phyloP scores from a whole-genome alignment of 805 yeast species.

The Pichia phayaonensis region DNA sequence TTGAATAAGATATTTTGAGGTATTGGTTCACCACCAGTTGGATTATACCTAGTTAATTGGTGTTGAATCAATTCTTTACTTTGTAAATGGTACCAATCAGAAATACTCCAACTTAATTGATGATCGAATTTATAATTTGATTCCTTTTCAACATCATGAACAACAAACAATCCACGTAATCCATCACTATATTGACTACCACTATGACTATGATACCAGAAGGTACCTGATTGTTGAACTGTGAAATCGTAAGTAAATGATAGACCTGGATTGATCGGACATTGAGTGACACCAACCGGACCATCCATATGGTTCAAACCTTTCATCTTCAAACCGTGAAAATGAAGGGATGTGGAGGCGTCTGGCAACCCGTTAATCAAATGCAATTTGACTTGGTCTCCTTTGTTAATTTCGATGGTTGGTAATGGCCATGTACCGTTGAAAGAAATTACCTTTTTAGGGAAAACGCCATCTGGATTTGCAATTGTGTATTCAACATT shows the following conservation, averaged over 20 bases:
- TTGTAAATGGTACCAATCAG: conserved; percentile 59
- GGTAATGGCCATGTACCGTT: conserved; percentile 73
- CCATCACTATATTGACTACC: conserved; percentile 79
- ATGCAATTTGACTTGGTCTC: conserved; percentile 53
- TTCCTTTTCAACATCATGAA: conserved; percentile 43
- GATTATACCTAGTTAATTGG: conserved; percentile 60
- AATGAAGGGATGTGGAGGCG: conserved; percentile 55
- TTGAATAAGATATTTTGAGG: conserved; percentile 62
- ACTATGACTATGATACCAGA: conserved; percentile 78
- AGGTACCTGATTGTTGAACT: conserved; percentile 68
- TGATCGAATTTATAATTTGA: conserved; percentile 55
- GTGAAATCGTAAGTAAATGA: conserved; percentile 65
- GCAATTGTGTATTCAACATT: conserved; percentile 53
- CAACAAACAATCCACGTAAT: conserved; percentile 56
- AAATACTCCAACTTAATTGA: conserved; percentile 46
- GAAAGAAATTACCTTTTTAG: conserved; percentile 55
- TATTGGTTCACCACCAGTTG: conserved; percentile 81
- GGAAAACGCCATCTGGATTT: conserved; percentile 57
- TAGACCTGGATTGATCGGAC: conserved; percentile 67
- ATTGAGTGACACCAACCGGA: conserved; percentile 71
- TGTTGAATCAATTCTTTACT: conserved; percentile 37
- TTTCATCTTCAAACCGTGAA: conserved; percentile 70
- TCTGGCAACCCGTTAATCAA: conserved; percentile 53
- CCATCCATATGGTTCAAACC: conserved; percentile 66
- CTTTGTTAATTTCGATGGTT: conserved; percentile 52